Percentiles rank a stretch among this genome's conserved stretches.
phyloP scores from a whole-genome alignment of 2,329 filamentous ascomycete genomes.

The Trichoderma gracile region DNA sequence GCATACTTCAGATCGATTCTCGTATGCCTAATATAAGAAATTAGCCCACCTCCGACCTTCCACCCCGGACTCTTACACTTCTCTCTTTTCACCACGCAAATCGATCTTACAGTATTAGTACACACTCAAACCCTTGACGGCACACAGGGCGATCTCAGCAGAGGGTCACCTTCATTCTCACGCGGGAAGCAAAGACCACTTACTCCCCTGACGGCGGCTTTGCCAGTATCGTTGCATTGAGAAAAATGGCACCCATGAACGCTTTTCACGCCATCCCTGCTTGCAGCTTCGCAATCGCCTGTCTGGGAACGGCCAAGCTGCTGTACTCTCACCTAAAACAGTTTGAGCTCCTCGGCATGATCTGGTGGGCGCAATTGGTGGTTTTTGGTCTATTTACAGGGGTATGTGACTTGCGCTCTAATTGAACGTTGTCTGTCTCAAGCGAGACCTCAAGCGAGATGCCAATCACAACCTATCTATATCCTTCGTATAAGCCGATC shows the following conservation, averaged over 20 bases:
- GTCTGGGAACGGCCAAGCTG: background rate
- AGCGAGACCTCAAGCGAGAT: background rate
- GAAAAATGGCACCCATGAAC: background rate
- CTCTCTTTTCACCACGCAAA: too few relatives aligned
- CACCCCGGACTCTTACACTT: too few relatives aligned
- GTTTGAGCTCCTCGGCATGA: background rate
- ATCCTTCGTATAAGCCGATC: too few relatives aligned
- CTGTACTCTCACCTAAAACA: conserved; percentile 5
- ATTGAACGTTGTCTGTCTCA: background rate
- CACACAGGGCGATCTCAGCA: background rate
- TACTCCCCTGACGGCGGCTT: background rate
- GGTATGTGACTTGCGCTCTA: background rate
- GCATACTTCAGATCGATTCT: too few relatives aligned
- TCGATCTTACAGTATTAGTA: too few relatives aligned
- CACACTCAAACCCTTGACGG: background rate
- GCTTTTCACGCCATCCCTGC: conserved; percentile 14
- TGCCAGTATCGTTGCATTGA: background rate
- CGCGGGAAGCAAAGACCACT: too few relatives aligned
- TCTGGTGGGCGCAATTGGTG: conserved; percentile 6
- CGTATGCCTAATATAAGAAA: too few relatives aligned
- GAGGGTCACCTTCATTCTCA: too few relatives aligned
- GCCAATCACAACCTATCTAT: background rate
- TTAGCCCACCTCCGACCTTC: too few relatives aligned
- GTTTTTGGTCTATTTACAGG: background rate
- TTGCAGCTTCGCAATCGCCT: conserved; percentile 1